Conservation (phyloP, 352 stramenopile species). For the Phytophthora pinifolia region DNA sequence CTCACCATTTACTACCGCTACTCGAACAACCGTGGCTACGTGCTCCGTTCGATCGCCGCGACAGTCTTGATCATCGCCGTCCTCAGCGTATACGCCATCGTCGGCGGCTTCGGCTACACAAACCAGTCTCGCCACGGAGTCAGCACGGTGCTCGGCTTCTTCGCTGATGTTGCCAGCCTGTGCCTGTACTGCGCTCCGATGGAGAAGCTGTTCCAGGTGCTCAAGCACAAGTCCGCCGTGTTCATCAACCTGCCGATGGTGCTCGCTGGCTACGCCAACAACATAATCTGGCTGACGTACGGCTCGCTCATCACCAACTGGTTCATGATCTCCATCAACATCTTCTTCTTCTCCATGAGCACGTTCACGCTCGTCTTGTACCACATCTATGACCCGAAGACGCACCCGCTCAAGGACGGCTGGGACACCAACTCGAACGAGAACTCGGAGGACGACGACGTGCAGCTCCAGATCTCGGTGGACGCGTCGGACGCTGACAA, state of each 20-base stretch:
- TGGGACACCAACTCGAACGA: constrained; percentile 20
- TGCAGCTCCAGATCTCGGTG: constrained; percentile 16
- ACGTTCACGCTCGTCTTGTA: constrained; percentile 34
- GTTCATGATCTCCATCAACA: constrained; percentile 43
- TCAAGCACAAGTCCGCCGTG: constrained; percentile 41
- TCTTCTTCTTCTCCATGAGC: constrained; percentile 36
- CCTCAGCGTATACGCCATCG: constrained; percentile 37
- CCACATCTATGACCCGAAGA: constrained; percentile 31
- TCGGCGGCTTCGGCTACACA: constrained; percentile 35
- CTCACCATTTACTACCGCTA: constrained; percentile 55
- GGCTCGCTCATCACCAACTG: constrained; percentile 35
- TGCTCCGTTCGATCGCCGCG: constrained; percentile 26
- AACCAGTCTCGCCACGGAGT: constrained; percentile 34
- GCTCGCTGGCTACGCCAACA: constrained; percentile 43
- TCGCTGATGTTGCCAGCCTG: constrained; percentile 33
- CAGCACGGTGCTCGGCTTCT: constrained; percentile 35
- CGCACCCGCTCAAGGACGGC: constrained; percentile 23
- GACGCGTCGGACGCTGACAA: constrained; percentile 6
- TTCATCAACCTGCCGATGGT: constrained; percentile 55
- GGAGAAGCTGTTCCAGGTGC: constrained; percentile 43
- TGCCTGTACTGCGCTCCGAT: constrained; percentile 48
- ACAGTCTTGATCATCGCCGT: constrained; percentile 21
- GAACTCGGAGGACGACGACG: constrained; percentile 20
- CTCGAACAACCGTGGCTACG: constrained; percentile 30
- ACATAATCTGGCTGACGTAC: constrained; percentile 54